Conservation (phyloP, 2,329 filamentous ascomycete genomes). For the Phoma sp. region DNA sequence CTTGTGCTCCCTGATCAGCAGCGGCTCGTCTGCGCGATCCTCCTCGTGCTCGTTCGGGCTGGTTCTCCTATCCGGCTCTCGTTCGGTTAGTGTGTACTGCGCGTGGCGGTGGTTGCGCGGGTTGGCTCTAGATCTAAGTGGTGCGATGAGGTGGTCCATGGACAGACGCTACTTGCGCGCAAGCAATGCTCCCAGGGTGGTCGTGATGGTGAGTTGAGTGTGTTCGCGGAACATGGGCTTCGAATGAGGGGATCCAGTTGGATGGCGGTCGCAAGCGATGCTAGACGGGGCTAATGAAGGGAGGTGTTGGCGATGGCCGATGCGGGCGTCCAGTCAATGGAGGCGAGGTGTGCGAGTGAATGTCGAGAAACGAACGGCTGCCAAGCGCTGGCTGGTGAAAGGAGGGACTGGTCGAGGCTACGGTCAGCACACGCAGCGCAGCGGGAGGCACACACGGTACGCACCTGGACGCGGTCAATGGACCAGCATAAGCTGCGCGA, state of each 20-base stretch:
- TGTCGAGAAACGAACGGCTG: conserved; percentile 53
- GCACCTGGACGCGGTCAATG: conserved; percentile 42
- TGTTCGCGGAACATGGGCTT: conserved; percentile 34
- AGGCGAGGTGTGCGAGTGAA: conserved; percentile 33
- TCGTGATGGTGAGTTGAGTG: conserved; percentile 33
- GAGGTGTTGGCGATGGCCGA: conserved; percentile 38
- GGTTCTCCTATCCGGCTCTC: not conserved
- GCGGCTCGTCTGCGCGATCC: conserved; percentile 24
- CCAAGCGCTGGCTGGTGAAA: conserved; percentile 44
- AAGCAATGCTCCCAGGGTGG: conserved; percentile 27
- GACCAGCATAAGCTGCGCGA: conserved; percentile 42
- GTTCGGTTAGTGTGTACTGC: conserved; percentile 17
- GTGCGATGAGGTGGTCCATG: conserved; percentile 41
- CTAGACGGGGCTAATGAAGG: conserved; percentile 36
- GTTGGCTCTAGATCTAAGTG: conserved; percentile 35
- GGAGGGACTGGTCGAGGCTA: conserved; percentile 13
- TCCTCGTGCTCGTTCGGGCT: conserved; percentile 17
- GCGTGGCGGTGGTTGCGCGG: conserved; percentile 33
- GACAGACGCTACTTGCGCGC: conserved; percentile 27
- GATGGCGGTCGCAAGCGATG: conserved; percentile 24
- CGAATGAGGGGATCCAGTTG: conserved; percentile 40
- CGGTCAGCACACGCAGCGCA: not conserved
- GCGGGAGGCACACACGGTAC: conserved; percentile 16
- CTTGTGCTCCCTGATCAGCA: conserved; percentile 29
- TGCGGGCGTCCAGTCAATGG: conserved; percentile 49